Conservation (phyloP, 2,329 filamentous ascomycete genomes). For the Nemania diffusa region DNA sequence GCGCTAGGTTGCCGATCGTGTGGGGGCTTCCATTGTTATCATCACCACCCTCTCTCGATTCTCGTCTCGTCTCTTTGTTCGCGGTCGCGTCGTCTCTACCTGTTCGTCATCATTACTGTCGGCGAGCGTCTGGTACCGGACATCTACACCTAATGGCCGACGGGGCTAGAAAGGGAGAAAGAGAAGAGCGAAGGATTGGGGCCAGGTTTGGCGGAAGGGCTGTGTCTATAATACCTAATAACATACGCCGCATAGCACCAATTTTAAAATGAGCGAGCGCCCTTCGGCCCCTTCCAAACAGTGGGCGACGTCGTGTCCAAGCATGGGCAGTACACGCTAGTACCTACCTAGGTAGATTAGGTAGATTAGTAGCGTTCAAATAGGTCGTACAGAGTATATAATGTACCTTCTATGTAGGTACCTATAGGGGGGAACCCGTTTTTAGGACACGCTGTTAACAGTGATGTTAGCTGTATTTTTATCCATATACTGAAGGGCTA, state of each 20-base stretch:
- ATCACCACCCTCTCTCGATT: constrained; percentile 38
- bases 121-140: constrained; percentile 40
- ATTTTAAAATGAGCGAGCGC: constrained; percentile 47
- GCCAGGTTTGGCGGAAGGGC: constrained; percentile 9
- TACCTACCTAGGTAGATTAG: too few relatives aligned
- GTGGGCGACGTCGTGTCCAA: constrained; percentile 23
- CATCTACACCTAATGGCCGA: constrained; percentile 33
- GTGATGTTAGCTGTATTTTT: too few relatives aligned
- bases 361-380: too few relatives aligned
- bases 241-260: constrained; percentile 36
- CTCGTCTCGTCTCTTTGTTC: constrained; percentile 34
- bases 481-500: too few relatives aligned
- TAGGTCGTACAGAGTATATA: too few relatives aligned
- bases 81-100: constrained; percentile 43
- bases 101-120: constrained; percentile 44
- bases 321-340: constrained; percentile 1
- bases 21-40: constrained; percentile 47
- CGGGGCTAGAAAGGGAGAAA: constrained; percentile 26
- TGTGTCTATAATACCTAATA: constrained; percentile 41
- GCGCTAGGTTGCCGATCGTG: constrained; percentile 48
- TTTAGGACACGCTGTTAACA: too few relatives aligned
- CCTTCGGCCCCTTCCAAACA: constrained; percentile 29
- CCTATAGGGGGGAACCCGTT: too few relatives aligned
- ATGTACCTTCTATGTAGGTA: too few relatives aligned
- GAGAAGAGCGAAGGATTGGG: constrained; percentile 12